Evolutionary conservation across 2,329 filamentous ascomycete genomes (phyloP).

Genomic region (Monosporascus sp.): DNA sequence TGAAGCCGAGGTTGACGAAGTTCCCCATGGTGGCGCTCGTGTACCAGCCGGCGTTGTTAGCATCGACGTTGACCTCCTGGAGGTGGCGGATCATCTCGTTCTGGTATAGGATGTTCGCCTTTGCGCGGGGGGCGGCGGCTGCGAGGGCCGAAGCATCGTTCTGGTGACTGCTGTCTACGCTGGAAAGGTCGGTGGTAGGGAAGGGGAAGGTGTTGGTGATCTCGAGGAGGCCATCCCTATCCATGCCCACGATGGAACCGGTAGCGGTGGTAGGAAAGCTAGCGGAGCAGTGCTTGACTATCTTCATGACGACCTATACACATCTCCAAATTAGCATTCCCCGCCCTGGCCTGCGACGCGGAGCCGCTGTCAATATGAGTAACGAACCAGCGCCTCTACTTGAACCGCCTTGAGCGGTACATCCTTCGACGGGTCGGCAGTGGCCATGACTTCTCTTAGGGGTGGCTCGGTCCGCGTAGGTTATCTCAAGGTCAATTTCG

Average conservation of each 20-base stretch:
- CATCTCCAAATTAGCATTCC: background rate
- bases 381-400: constrained; percentile 84
- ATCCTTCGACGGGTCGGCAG: constrained; percentile 53
- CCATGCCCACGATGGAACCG: constrained; percentile 90
- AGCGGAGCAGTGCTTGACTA: constrained; percentile 89
- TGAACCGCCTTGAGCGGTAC: constrained; percentile 78
- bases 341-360: background rate
- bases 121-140: constrained; percentile 83
- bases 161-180: constrained; percentile 63
- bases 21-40: constrained; percentile 98
- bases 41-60: constrained; percentile 98
- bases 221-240: constrained; percentile 73
- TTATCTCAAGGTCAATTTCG: too few species aligned
- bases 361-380: constrained; percentile 8
- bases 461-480: too few species aligned
- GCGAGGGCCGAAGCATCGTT: constrained; percentile 71
- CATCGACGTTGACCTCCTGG: constrained; percentile 96
- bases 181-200: constrained; percentile 70
- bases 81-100: constrained; percentile 96
- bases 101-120: constrained; percentile 84
- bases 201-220: constrained; percentile 95
- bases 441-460: constrained; percentile 41
- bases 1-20: constrained; percentile 89
- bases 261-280: constrained; percentile 85
- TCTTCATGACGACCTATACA: constrained; percentile 85